A percentile compares a stretch with the other conserved stretches of the same genome.
Conservation (phyloP, 257 asterid genomes). For the Solanum sitiens region DNA sequence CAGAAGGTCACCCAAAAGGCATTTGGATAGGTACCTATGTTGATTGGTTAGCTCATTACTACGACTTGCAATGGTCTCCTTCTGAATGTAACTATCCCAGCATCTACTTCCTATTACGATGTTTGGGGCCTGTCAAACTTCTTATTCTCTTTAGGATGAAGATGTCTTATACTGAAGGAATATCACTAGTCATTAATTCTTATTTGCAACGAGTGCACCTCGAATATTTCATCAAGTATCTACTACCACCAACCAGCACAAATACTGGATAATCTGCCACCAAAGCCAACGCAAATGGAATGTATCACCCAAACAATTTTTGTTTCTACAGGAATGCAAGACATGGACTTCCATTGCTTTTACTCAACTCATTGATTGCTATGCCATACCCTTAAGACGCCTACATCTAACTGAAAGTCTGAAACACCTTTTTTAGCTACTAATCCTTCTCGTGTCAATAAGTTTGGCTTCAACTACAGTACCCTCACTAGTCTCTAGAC, state of each 20-base stretch:
- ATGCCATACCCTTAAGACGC: not conserved
- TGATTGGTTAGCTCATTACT: not conserved
- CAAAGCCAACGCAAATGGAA: not conserved
- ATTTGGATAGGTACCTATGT: not conserved
- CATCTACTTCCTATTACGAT: not conserved
- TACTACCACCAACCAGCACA: not conserved
- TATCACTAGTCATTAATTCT: not conserved
- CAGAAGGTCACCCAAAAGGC: not conserved
- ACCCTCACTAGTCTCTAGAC: not conserved
- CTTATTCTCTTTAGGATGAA: not conserved
- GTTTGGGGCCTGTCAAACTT: not conserved
- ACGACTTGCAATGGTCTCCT: not conserved
- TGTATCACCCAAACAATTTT: not conserved
- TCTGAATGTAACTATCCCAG: not conserved
- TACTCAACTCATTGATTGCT: not conserved
- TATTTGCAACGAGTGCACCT: not conserved
- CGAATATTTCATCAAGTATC: not conserved
- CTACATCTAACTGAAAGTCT: not conserved
- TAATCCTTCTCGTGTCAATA: not conserved
- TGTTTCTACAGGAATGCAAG: not conserved
- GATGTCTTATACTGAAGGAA: not conserved
- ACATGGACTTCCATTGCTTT: not conserved
- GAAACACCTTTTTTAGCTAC: not conserved
- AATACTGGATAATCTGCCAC: not conserved
- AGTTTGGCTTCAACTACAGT: not conserved